These are phyloP conservation scores for Aspergillus brasiliensis DNA, from an alignment of 2,329 filamentous ascomycete genomes.

Conservation along the genomic window DNA sequence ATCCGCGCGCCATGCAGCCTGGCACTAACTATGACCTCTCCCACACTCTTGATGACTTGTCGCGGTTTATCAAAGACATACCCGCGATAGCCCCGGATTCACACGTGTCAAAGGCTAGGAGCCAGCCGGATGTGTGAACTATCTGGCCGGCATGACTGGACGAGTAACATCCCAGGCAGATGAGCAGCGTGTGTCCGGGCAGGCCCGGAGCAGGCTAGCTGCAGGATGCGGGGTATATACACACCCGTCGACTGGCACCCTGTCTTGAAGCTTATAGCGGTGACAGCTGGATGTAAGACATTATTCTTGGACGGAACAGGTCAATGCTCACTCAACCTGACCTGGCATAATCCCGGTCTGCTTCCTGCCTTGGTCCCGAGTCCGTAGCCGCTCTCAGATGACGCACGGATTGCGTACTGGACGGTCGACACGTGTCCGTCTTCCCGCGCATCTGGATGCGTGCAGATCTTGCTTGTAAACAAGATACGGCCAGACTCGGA, in stretches of 20 bases:
- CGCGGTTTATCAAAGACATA: neutral
- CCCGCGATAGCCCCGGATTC: neutral
- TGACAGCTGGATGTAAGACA: conserved; percentile 2
- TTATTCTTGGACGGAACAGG: neutral
- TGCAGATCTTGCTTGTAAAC: no score
- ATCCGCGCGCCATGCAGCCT: neutral
- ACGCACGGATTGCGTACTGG: conserved; percentile 4
- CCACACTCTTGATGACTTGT: neutral
- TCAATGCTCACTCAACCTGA: neutral
- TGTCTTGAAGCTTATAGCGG: conserved; percentile 5
- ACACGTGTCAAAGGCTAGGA: conserved; percentile 6
- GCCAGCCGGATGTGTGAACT: neutral
- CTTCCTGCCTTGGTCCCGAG: neutral
- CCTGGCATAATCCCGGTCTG: neutral
- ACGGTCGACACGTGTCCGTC: conserved; percentile 5
- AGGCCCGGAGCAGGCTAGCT: neutral
- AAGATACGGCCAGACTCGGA: neutral
- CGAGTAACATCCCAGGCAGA: neutral
- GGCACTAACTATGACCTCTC: neutral
- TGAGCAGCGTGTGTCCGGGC: neutral
- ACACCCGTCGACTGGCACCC: neutral
- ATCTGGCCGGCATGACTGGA: neutral
- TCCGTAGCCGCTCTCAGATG: neutral
- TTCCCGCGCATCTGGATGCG: neutral
- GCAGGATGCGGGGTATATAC: conserved; percentile 6